These are phyloP conservation scores for Yamadazyma phyllophila DNA, from an alignment of 805 yeast species.

Conservation along the genomic window DNA sequence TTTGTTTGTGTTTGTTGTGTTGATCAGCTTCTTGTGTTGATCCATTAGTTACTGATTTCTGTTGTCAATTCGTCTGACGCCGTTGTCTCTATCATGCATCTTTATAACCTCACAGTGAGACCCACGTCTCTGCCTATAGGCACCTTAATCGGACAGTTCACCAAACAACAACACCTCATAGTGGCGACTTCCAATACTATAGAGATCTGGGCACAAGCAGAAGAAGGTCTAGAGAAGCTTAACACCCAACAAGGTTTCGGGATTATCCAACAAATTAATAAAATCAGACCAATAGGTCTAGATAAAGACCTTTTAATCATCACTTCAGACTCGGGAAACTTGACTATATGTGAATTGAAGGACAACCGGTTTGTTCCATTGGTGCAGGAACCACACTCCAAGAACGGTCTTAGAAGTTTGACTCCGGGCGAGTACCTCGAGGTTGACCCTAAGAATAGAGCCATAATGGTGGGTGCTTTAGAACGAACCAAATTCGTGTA, in stretches of 20 bases:
- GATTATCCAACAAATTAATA: constrained; percentile 50
- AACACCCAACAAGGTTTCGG: constrained; percentile 53
- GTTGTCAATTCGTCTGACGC: no score
- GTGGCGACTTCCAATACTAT: constrained; percentile 54
- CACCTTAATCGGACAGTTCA: constrained; percentile 68
- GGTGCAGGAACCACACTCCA: constrained; percentile 64
- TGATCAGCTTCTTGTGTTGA: no score
- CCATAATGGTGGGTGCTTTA: constrained; percentile 65
- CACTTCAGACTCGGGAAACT: constrained; percentile 77
- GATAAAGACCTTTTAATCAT: constrained; percentile 58
- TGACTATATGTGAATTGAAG: constrained; percentile 52
- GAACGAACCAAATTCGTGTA: constrained; percentile 75
- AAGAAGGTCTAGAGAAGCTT: constrained; percentile 52
- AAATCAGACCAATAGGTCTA: constrained; percentile 53
- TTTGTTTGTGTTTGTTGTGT: no score
- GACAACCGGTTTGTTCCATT: constrained; percentile 45
- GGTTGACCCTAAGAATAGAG: constrained; percentile 70
- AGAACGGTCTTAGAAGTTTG: constrained; percentile 71
- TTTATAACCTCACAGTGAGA: constrained; percentile 73
- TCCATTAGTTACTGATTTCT: no score
- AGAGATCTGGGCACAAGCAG: constrained; percentile 52
- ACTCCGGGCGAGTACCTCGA: constrained; percentile 74
- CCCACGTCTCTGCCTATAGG: constrained; percentile 52
- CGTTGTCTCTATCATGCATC: constrained; percentile 29
- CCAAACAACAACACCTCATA: constrained; percentile 61